phyloP scores from a whole-genome alignment of 2,329 filamentous ascomycete genomes.

The Leptographium radiaticola region DNA sequence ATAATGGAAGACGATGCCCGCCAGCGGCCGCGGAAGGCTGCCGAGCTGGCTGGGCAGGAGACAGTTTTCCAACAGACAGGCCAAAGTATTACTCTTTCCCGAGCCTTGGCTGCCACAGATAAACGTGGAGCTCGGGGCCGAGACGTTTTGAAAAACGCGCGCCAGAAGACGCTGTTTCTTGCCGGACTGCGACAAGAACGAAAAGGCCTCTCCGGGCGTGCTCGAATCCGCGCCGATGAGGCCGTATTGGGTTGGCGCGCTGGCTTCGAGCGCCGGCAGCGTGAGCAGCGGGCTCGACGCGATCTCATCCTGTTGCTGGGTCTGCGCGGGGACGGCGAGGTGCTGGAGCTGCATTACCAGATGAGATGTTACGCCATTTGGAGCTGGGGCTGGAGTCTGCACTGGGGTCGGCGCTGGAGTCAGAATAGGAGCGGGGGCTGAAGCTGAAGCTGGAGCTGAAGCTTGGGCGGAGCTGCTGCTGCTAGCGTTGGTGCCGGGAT shows the following conservation, averaged over 20 bases:
- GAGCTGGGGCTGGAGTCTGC: neutral
- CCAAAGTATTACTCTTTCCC: slow-evolving; percentile 50
- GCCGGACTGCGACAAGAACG: neutral
- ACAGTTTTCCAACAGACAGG: slow-evolving; percentile 43
- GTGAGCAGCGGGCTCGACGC: slow-evolving; percentile 1
- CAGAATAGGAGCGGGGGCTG: neutral
- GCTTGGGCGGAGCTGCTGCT: neutral
- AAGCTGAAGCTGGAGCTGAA: neutral
- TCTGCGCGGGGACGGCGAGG: neutral
- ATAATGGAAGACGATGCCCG: slow-evolving; percentile 53
- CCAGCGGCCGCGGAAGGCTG: slow-evolving; percentile 35
- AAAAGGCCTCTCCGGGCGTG: neutral
- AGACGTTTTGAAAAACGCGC: slow-evolving; percentile 31
- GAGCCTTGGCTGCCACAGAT: slow-evolving; percentile 53
- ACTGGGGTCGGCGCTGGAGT: too few species aligned
- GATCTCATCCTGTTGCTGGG: neutral
- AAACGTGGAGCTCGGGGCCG: slow-evolving; percentile 43
- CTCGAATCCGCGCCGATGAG: neutral
- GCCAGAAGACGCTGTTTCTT: slow-evolving; percentile 4
- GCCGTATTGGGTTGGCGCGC: neutral
- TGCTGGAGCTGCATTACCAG: neutral
- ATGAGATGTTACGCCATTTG: neutral
- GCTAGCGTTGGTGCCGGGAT: neutral
- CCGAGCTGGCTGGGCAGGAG: slow-evolving; percentile 32
- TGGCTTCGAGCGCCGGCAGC: neutral